Percentiles rank a stretch among this genome's conserved stretches.
Evolutionary conservation across 768 basidiomycete species (phyloP).

Genomic region (Pholiota microspora): DNA sequence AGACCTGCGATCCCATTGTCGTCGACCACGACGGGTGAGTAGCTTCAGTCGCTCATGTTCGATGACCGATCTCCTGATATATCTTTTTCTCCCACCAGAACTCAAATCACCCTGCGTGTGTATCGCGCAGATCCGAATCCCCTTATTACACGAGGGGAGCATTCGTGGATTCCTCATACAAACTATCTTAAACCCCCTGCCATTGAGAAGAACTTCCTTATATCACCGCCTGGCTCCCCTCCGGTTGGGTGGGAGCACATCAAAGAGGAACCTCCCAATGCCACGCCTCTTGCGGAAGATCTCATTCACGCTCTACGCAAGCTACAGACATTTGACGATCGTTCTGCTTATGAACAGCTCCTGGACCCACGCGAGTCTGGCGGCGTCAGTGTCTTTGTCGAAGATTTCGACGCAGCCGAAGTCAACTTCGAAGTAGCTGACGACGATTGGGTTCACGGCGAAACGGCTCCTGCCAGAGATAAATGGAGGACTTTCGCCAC

Average conservation of each 20-base stretch:
- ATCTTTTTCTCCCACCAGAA: constrained; percentile 31
- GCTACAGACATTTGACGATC: constrained; percentile 54
- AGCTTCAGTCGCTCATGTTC: constrained; percentile 15
- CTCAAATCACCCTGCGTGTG: constrained; percentile 55
- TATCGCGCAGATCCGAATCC: constrained; percentile 76
- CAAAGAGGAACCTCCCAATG: constrained; percentile 87
- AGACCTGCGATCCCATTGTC: constrained; percentile 59
- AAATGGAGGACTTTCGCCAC: constrained; percentile 55
- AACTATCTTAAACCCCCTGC: constrained; percentile 74
- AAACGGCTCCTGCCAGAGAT: constrained; percentile 48
- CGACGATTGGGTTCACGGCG: constrained; percentile 65
- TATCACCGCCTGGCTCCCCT: constrained; percentile 97
- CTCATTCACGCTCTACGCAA: constrained; percentile 75
- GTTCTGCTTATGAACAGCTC: constrained; percentile 49
- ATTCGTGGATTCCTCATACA: constrained; percentile 34
- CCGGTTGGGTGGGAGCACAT: constrained; percentile 96
- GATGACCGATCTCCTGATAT: constrained; percentile 2
- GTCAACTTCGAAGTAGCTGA: constrained; percentile 39
- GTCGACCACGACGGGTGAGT: constrained; percentile 56
- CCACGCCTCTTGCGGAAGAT: constrained; percentile 80
- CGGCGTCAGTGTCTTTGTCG: constrained; percentile 77
- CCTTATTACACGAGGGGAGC: constrained; percentile 36
- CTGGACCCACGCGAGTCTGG: constrained; percentile 66
- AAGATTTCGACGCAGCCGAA: constrained; percentile 57
- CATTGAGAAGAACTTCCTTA: constrained; percentile 91